Evolutionary conservation across 1,284 basidiomycete genomes (phyloP).

Genomic region (Hemileia vastatrix): DNA sequence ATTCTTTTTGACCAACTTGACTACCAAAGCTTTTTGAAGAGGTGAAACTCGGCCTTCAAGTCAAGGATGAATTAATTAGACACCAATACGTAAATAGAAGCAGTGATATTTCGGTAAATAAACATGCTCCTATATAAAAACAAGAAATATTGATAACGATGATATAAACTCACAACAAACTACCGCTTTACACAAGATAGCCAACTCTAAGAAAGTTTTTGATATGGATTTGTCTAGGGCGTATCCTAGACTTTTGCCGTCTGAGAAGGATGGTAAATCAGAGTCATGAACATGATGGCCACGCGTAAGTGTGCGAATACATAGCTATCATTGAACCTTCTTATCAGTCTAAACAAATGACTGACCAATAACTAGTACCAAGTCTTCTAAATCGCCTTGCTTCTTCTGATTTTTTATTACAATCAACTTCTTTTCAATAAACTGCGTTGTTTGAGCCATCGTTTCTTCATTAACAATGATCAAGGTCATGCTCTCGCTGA

Average conservation of each 20-base stretch:
- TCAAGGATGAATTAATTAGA: neutral
- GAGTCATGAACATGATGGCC: no score
- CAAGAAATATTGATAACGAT: no score
- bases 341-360: conserved; percentile 24
- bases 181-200: conserved; percentile 95
- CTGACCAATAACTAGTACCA: conserved; percentile 75
- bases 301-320: no score
- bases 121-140: no score
- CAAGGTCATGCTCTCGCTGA: conserved; percentile 97
- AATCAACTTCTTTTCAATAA: conserved; percentile 72
- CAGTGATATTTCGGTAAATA: no score
- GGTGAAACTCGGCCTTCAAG: conserved; percentile 85
- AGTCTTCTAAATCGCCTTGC: conserved; percentile 82
- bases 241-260: conserved; percentile 86
- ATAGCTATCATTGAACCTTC: no score
- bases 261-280: conserved; percentile 85
- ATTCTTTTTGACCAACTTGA: conserved; percentile 97
- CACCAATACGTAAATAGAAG: no score
- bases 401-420: conserved; percentile 88
- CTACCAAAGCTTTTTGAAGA: conserved; percentile 92
- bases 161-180: conserved; percentile 63
- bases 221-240: conserved; percentile 87
- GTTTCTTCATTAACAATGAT: conserved; percentile 90
- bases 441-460: conserved; percentile 69
- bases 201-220: conserved; percentile 83